These are phyloP conservation scores for Colletotrichum tropicale DNA, from an alignment of 2,329 filamentous ascomycete genomes.

Conservation along the genomic window DNA sequence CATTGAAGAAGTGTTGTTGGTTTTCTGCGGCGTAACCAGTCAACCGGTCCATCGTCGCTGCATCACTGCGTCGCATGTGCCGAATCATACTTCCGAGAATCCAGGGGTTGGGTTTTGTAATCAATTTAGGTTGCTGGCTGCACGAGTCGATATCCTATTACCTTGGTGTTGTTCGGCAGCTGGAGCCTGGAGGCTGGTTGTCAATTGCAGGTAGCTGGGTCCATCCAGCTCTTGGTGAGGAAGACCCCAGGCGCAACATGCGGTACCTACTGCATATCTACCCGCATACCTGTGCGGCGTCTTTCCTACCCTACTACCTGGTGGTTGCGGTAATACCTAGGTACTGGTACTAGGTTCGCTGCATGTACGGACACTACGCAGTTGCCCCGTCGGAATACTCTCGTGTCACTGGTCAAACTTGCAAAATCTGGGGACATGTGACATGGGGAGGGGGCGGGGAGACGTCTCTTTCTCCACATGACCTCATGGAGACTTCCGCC, in stretches of 20 bases:
- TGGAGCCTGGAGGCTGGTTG: background rate
- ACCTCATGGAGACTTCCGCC: slow-evolving; percentile 3
- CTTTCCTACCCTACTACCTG: background rate
- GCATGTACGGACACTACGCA: no score
- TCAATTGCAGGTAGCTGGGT: background rate
- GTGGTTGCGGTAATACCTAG: background rate
- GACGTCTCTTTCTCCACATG: slow-evolving; percentile 11
- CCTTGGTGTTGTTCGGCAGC: background rate
- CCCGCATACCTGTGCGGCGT: background rate
- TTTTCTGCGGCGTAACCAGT: background rate
- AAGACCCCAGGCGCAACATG: background rate
- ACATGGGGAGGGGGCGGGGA: background rate
- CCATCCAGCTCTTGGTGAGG: background rate
- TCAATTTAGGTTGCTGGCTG: background rate
- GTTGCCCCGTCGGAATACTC: background rate
- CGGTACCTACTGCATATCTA: background rate
- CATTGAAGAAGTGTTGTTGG: background rate
- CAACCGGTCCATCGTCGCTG: background rate
- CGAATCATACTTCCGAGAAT: background rate
- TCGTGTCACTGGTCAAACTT: background rate
- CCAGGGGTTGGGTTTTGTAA: background rate
- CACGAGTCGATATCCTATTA: background rate
- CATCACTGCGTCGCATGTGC: background rate
- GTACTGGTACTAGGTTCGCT: background rate
- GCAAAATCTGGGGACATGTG: background rate